Conservation (phyloP, 805 yeast species). For the Metschnikowia corniflorae region DNA sequence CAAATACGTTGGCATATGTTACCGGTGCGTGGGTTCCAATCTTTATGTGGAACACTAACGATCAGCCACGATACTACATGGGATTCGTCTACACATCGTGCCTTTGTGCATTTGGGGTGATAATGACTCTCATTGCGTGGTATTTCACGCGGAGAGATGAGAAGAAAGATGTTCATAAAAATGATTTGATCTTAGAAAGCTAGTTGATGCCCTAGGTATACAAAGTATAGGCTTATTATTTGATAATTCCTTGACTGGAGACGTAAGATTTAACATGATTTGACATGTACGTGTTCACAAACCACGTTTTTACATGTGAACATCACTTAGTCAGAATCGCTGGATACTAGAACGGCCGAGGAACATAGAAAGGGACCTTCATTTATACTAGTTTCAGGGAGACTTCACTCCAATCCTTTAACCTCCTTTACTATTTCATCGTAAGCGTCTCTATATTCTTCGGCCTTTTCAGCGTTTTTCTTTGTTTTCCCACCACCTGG, state of each 20-base stretch:
- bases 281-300: too few species aligned
- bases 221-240: too few species aligned
- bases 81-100: constrained; percentile 37
- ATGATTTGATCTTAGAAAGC: too few species aligned
- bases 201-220: too few species aligned
- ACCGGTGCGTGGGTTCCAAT: constrained; percentile 39
- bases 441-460: constrained; percentile 85
- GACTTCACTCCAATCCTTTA: constrained; percentile 29
- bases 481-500: constrained; percentile 91
- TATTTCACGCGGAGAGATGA: constrained; percentile 27
- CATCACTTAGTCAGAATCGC: too few species aligned
- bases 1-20: constrained; percentile 39
- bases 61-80: constrained; percentile 28
- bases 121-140: constrained; percentile 27
- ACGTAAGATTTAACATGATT: too few species aligned
- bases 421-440: constrained; percentile 96
- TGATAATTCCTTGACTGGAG: too few species aligned
- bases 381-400: too few species aligned
- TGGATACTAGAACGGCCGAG: too few species aligned
- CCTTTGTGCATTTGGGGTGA: constrained; percentile 28
- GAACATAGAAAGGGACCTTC: too few species aligned
- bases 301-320: too few species aligned
- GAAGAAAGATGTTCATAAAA: neutral
- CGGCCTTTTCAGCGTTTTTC: constrained; percentile 64
- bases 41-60: constrained; percentile 37